Evolutionary conservation across 2,329 filamentous ascomycete genomes (phyloP), one percentile per base, ranked within the genome.

Genomic region (Penicillium sumatraense): DNA sequence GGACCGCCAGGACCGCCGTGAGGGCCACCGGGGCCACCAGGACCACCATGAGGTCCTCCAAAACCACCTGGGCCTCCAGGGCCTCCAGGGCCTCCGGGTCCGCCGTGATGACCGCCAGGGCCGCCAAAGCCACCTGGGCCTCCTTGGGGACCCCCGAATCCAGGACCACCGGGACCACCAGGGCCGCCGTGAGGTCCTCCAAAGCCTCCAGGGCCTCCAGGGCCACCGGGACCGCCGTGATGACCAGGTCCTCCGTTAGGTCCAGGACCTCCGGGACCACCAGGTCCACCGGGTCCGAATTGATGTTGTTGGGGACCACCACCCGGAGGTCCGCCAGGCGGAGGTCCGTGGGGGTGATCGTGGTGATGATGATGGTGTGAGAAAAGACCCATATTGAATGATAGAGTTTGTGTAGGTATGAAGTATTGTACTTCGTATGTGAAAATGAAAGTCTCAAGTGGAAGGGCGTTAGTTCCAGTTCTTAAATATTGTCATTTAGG

Each of bases 321-420:
- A 21, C 51, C 51, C n/a, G 14, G 24, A 23, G 16, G 38, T 18
- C 41, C 41, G 21, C 35, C 36, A 33, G 26, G 38, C 1, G 33
- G 35, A 41, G 33, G 47, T 26, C 47, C 47, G 13, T 29, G 20
- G 26, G 20, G 47, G 2, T 48, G 45, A 14, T 33, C 47, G 35
- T 40, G 47, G 8, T 46, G 47, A 13, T 54, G n/a, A 13, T 55
- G 52, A 26, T 50, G 44, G 36, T 48, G 42, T 46, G 50, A 47
- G 53, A 58, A 58, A 24, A 58, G 56, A 53, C 56, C 56, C 56
- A 59, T 59, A 20, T 24, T 58, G 41, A 42, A 49, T 21, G 36
- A 20, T 24, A 56, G 41, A 42, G 45, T 21, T 29, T 44, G 24
- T 24, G 18, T 24, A 24, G 21, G 11, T 31, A 40, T 21, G 23